Evolutionary conservation across 768 basidiomycete species (phyloP), one percentile per base, ranked within the genome.

Genomic region (Gautieria morchelliformis): DNA sequence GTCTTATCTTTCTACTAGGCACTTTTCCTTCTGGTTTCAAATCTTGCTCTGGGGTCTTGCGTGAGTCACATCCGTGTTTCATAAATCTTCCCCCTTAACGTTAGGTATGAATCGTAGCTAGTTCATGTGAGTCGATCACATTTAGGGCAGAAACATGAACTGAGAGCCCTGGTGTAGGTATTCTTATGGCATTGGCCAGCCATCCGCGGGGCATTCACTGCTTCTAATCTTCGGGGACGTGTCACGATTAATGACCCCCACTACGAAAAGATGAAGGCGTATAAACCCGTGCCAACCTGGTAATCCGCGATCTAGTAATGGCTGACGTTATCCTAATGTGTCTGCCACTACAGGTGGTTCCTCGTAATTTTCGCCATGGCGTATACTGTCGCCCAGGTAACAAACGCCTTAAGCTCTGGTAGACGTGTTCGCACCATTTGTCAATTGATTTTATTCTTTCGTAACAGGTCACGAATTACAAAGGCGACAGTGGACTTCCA

Each of bases 21-120:
- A 3, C 66, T 68, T 56, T 70, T 66, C 62, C 64, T 69, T 47
- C 65, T 71, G 55, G 67, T 67, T 2, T 71, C 70, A 8, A 71
- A 71, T 61, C 58, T 71, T 24, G 67, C 70, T 24, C 66, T 71
- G 35, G 68, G 70, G 14, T 67, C 70, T 1, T 63, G 64, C n/a
- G 61, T 62, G 44, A 45, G 59, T 35, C 11, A 5, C 22, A 15
- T 8, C 19, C 12, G 11, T 14, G 0, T n/a, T 19, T 22, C 42
- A 22, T 5, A 5, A 17, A 5, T 44, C 9, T 19, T 22, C 42
- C 9, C 7, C 8, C 8, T 17, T 44, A 17, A 44, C 20, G n/a
- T 22, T 17, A 22, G 27, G 27, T n/a, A 9, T 3, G 19, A 56
- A 12, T 15, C 24, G 10, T 11, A 40, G 22, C 14, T 53, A 30